Conservation (phyloP, 345 rosid genomes). For the Salix dunnii region DNA sequence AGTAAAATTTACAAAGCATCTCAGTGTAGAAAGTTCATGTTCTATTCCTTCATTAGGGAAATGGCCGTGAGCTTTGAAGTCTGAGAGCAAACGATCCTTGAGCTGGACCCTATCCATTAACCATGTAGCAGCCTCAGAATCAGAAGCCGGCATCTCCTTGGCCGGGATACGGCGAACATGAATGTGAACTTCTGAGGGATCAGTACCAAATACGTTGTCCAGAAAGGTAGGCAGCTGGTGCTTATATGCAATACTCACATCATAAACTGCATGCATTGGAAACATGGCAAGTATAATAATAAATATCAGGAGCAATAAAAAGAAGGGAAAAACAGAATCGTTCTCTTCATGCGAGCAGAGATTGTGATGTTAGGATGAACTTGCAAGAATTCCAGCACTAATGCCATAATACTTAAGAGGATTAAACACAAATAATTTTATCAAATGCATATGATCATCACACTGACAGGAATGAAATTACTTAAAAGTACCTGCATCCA, state of each 20-base stretch:
- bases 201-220: slow-evolving; percentile 78
- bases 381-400: neutral
- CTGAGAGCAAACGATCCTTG: slow-evolving; percentile 58
- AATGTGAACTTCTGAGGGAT: slow-evolving; percentile 81
- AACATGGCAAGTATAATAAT: neutral
- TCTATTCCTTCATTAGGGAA: slow-evolving; percentile 51
- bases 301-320: neutral
- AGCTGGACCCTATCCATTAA: slow-evolving; percentile 50
- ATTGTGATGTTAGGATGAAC: neutral
- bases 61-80: slow-evolving; percentile 53
- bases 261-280: slow-evolving; percentile 59
- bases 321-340: neutral
- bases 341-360: neutral
- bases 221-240: slow-evolving; percentile 60
- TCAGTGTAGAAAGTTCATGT: slow-evolving; percentile 45
- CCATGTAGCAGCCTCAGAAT: slow-evolving; percentile 52
- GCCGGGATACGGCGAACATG: slow-evolving; percentile 53
- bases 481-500: slow-evolving; percentile 60
- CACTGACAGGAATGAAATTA: neutral
- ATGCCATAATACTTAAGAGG: neutral
- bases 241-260: slow-evolving; percentile 71
- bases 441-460: neutral
- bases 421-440: neutral
- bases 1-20: slow-evolving; percentile 43
- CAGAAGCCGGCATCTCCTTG: slow-evolving; percentile 44